Base-by-base conservation (phyloP, 148 eudicot species). In the Suaeda aralocaspica region DNA sequence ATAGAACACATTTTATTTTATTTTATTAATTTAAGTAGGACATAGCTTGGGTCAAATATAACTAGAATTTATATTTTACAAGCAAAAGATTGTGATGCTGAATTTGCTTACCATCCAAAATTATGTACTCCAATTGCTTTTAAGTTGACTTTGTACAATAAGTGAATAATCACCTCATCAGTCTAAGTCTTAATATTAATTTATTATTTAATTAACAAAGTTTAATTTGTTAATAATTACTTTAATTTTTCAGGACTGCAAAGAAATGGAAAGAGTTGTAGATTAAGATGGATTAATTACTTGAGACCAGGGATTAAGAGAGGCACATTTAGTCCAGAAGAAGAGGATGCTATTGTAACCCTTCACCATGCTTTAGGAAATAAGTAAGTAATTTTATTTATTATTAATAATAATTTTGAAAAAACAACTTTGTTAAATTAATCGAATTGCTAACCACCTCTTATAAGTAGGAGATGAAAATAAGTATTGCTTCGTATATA, bases 231-330 rank as follows among this genome's bases (percentile, higher is more conserved):
- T 21, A 68, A 36, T n/a, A n/a, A n/a, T n/a, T n/a, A n/a, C n/a
- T 3, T 59, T 48, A 66, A 19, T 8, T 22, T 52, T 73, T 49
- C 71, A 92, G 88, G 92, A 50, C 62, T 92, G 60, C 73, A 87
- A 68, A 88, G 97, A 72, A 89, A 83, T 76, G 97, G 97, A 33
- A 92, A 92, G 77, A 92, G 97, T 33, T 92, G 97, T 66, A 81
- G 97, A 73, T 76, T 92, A 75, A 81, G 97, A 74, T 92, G 97
- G 96, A 87, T 89, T 26, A 92, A 92, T 82, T 92, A 92, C 68
- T 50, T 92, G 59, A 78, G 92, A 73, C 98, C 98, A 12, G 98
- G 93, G 9, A 68, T 92, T 59, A 92, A 89, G 72, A 73, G 96
- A 46, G 96, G 96, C 9, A 59, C 73, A 6, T 92, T 92, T 59